Base-by-base conservation (phyloP, 116 monocot genomes). In the Posidonia oceanica region DNA sequence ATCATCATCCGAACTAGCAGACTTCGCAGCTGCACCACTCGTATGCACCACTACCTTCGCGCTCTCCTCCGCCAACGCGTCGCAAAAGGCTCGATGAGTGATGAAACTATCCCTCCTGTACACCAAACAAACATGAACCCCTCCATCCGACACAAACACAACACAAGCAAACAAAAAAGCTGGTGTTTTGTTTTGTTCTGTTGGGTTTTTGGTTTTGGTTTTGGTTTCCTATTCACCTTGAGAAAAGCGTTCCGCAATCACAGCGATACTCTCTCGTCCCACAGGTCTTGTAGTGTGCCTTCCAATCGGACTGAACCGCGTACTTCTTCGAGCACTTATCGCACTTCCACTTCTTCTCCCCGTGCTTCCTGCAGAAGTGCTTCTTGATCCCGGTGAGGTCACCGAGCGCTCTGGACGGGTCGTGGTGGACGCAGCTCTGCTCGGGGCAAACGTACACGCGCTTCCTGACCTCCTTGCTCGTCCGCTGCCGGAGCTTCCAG, bases 301-400 rank as follows among this genome's bases (percentile, higher is more conserved):
- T 93, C 93, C 93, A 93, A 70, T 93, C 93, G 41, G 93, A 93
- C 80, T 83, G 86, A 8, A 93, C 93, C 7, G 93, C 93, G 82
- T 93, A 93, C 75, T 88, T 89, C 89, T 93, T 93, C 21, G 83
- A 85, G 79, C 91, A 91, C 81, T 85, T 91, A 68, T 91, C 91
- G 85, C 91, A 91, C 85, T 88, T 87, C 88, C 88, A 91, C 69
- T 88, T 87, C 85, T 91, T 91, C 83, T 91, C 91, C n/a, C 91
- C 91, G 69, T 91, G 91, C 76, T 91, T 91, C 58, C 91, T 71
- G 79, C 87, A 91, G 76, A 85, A 91, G 81, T 91, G 91, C 74
- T 91, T 91, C 83, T 91, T 91, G 63, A 91, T 91, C 0, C 91
- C 91, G 38, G 91, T 91, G 61, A 91, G 80, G 75, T 91, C 91